Evolutionary conservation across 768 basidiomycete species (phyloP), one percentile per base, ranked within the genome.

Genomic region (Leccinum obscurum): DNA sequence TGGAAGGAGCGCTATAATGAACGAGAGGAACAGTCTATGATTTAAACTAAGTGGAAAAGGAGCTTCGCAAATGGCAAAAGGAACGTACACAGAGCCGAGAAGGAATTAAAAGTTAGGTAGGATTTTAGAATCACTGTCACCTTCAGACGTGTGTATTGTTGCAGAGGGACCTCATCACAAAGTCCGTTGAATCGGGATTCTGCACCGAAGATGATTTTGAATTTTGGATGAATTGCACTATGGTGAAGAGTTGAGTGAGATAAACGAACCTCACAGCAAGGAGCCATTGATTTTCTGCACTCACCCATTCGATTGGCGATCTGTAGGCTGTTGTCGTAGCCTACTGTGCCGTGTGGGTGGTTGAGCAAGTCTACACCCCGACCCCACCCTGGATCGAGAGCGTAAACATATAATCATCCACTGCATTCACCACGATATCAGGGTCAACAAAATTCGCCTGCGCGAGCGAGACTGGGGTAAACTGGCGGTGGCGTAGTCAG

Each of bases 331-430:
- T 83, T 6, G 60, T 55, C 22, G 65, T 68, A 61, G 9, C 84
- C 85, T 1, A 85, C 72, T 0, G 82, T 85, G 17, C 82, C 82
- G 0, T 75, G 71, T 0, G 84, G 84, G 68, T 85, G 84, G 56
- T 85, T 84, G 1, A 86, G 72, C 84, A 85, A 6, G 84, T 80
- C 80, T 82, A 85, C 1, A 79, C 73, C 1, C 80, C 83, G 5
- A 85, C 84, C 0, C 84, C 85, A 13, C 81, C 80, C 50, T 70
- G 69, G 2, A 83, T 84, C 4, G 82, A 83, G 5, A 85, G 67
- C 2, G 78, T 80, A 66, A 86, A 85, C 0, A 77, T 80, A 55
- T 80, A 65, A 60, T 80, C 67, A 6, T 67, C 54, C 0, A 65
- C 60, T 10, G 67, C 56, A 9, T 32, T 10, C 32, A 10, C 32